These are phyloP conservation scores for Fusarium continuum DNA, from an alignment of 2,329 filamentous ascomycete genomes.

Conservation along the genomic window DNA sequence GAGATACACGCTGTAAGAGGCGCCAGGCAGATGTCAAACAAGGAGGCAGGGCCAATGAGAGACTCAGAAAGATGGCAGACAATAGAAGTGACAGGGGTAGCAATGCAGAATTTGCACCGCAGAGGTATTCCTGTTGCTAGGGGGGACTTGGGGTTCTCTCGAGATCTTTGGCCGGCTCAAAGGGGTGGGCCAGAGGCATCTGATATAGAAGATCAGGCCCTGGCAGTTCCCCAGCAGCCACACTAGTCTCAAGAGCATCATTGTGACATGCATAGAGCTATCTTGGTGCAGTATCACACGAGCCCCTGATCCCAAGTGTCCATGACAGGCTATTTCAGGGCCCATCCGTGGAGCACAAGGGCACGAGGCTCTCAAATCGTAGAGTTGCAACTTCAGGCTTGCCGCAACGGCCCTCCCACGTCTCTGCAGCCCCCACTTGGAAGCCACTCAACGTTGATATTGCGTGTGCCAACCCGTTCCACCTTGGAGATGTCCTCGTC, in stretches of 20 bases:
- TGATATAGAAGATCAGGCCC: conserved; percentile 17
- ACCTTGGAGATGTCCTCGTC: neutral
- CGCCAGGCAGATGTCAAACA: neutral
- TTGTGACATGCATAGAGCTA: neutral
- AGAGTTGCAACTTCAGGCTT: neutral
- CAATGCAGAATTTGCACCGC: neutral
- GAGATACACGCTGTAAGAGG: neutral
- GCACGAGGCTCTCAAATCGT: neutral
- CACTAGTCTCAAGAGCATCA: neutral
- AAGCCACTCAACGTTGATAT: neutral
- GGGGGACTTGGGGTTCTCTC: neutral
- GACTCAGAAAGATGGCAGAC: neutral
- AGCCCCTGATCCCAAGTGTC: neutral
- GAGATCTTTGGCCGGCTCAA: neutral
- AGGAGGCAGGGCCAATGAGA: neutral
- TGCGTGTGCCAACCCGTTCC: neutral
- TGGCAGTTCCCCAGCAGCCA: neutral
- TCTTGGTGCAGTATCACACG: neutral
- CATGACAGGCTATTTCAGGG: conserved; percentile 8
- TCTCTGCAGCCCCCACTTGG: conserved; percentile 1
- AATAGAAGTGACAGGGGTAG: neutral
- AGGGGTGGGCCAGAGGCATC: neutral
- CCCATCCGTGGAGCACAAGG: neutral
- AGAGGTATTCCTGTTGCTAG: neutral
- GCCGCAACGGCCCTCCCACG: neutral